phyloP scores from a whole-genome alignment of 176 grass and related monocot genomes.

The Chloris gayana region DNA sequence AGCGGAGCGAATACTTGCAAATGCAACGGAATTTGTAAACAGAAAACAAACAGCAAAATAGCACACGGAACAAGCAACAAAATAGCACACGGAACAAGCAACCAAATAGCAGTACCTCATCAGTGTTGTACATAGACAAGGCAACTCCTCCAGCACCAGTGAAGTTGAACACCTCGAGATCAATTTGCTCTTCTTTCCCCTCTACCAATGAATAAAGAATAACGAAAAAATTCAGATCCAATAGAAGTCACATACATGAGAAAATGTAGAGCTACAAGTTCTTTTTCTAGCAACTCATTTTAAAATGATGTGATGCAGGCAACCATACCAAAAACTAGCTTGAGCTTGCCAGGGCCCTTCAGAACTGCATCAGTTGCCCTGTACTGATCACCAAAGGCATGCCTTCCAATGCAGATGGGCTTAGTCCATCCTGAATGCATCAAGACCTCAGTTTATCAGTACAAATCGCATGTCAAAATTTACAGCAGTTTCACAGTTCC shows the following conservation, averaged over 20 bases:
- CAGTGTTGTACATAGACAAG: constrained; percentile 96
- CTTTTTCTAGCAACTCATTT: background rate
- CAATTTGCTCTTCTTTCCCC: constrained; percentile 75
- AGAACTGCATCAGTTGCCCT: constrained; percentile 91
- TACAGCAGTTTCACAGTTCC: constrained; percentile 7
- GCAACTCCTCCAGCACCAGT: constrained; percentile 94
- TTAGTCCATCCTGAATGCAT: constrained; percentile 88
- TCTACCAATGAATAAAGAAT: constrained; percentile 51
- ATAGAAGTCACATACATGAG: constrained; percentile 3
- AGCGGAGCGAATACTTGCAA: constrained; percentile 11
- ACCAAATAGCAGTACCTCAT: constrained; percentile 58
- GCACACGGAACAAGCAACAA: background rate
- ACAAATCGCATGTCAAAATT: constrained; percentile 25
- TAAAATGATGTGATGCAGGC: background rate
- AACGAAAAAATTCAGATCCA: constrained; percentile 25
- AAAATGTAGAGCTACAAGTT: background rate
- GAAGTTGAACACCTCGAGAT: constrained; percentile 96
- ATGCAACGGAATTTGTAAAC: constrained; percentile 2
- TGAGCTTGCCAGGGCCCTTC: constrained; percentile 97
- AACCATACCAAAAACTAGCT: constrained; percentile 87
- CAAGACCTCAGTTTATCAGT: constrained; percentile 23
- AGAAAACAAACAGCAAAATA: background rate
- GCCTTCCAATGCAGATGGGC: constrained; percentile 99
- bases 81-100: background rate
- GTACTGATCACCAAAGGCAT: constrained; percentile 98